A percentile compares a stretch with the other conserved stretches of the same genome.
Conservation (phyloP, 2,329 filamentous ascomycete species). For the Chaetomiaceae sp. region DNA sequence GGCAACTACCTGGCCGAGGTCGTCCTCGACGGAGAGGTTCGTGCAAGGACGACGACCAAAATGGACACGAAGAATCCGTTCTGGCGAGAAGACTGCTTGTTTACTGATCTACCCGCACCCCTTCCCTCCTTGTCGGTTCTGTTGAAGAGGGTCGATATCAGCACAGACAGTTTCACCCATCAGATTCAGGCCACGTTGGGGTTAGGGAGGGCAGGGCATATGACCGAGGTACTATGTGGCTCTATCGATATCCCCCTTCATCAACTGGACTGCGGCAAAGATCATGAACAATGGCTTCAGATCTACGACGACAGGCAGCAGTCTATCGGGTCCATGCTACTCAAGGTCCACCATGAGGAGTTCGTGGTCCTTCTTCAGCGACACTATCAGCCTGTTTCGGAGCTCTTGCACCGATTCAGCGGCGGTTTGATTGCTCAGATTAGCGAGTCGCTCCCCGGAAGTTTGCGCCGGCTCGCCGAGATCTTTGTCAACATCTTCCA, state of each 20-base stretch:
- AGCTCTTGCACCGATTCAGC: slow-evolving; percentile 78
- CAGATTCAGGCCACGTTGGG: slow-evolving; percentile 41
- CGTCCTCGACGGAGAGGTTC: slow-evolving; percentile 71
- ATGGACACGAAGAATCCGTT: slow-evolving; percentile 68
- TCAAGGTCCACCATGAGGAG: slow-evolving; percentile 81
- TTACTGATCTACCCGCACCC: slow-evolving; percentile 65
- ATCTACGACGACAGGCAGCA: slow-evolving; percentile 73
- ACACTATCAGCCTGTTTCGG: slow-evolving; percentile 78
- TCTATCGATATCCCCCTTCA: slow-evolving; percentile 79
- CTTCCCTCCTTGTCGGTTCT: slow-evolving; percentile 66
- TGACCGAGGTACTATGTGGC: slow-evolving; percentile 55
- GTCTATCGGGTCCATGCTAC: slow-evolving; percentile 74
- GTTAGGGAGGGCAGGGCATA: slow-evolving; percentile 38
- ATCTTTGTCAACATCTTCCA: slow-evolving; percentile 92
- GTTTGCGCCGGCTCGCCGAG: slow-evolving; percentile 76
- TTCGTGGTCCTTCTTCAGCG: slow-evolving; percentile 80
- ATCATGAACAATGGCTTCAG: slow-evolving; percentile 84
- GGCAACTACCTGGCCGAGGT: slow-evolving; percentile 78
- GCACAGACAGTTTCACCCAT: slow-evolving; percentile 42
- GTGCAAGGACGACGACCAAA: slow-evolving; percentile 70
- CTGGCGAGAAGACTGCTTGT: slow-evolving; percentile 78
- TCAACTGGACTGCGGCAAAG: slow-evolving; percentile 69
- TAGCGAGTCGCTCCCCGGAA: slow-evolving; percentile 69
- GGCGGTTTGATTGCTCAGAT: slow-evolving; percentile 82
- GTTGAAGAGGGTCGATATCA: slow-evolving; percentile 60